A percentile compares a stretch with the other conserved stretches of the same genome.
Evolutionary conservation across 169 alveolate genomes (phyloP).

Genomic region (Cyclospora cayetanensis): DNA sequence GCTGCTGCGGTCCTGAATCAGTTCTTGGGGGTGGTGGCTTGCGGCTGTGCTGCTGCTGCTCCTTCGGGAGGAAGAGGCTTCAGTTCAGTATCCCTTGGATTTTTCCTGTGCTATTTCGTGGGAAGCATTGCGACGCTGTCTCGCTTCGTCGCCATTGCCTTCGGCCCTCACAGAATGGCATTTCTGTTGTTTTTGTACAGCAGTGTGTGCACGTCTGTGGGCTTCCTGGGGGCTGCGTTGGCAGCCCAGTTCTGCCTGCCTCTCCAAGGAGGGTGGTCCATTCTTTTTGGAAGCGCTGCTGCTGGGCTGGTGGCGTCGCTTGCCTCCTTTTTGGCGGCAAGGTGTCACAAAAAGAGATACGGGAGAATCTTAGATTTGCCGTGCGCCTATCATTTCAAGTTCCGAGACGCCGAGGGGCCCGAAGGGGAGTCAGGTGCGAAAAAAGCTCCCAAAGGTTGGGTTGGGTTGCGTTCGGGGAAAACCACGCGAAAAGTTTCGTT

Average conservation of each 20-base stretch:
- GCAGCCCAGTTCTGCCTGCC: not conserved
- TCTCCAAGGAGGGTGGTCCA: not conserved
- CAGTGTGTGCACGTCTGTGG: not conserved
- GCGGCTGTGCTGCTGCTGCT: constrained; percentile 29
- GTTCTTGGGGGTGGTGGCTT: not conserved
- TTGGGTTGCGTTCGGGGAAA: too few species aligned
- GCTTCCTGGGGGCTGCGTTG: not conserved
- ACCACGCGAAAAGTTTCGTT: too few species aligned
- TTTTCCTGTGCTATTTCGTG: not conserved
- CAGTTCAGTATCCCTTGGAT: too few species aligned
- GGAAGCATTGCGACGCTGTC: not conserved
- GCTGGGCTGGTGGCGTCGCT: not conserved
- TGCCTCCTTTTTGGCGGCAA: not conserved
- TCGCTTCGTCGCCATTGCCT: not conserved
- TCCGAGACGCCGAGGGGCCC: not conserved
- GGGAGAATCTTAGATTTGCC: not conserved
- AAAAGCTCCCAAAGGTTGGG: too few species aligned
- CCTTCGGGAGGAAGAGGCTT: too few species aligned
- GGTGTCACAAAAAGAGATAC: not conserved
- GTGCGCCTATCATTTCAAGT: not conserved
- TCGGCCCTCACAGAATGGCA: not conserved
- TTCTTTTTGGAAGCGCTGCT: not conserved
- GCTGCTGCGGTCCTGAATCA: not conserved
- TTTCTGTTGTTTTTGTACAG: not conserved
- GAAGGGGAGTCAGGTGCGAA: not conserved